Conservation (phyloP, 1,284 basidiomycete species). For the Microbotryum intermedium region DNA sequence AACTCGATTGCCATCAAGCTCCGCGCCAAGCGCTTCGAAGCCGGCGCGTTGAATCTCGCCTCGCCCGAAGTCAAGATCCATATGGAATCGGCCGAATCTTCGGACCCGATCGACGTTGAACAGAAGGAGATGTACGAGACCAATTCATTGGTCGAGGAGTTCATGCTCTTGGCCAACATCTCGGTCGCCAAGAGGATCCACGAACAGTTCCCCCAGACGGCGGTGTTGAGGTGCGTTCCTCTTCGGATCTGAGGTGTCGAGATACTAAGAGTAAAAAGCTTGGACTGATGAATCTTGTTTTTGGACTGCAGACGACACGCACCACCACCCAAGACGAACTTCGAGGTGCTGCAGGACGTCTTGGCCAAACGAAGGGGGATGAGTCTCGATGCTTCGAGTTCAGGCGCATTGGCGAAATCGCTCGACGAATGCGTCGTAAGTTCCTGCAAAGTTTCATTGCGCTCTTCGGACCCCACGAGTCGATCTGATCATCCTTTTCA, state of each 20-base stretch:
- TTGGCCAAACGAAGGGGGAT: conserved; percentile 76
- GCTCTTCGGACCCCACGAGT: neutral
- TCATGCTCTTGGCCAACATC: conserved; percentile 97
- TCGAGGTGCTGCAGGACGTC: conserved; percentile 92
- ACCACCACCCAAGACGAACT: conserved; percentile 86
- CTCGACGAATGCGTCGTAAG: conserved; percentile 78
- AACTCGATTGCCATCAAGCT: conserved; percentile 82
- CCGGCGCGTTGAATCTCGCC: conserved; percentile 91
- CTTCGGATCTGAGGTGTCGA: neutral
- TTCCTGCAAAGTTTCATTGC: conserved; percentile 24
- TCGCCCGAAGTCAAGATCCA: conserved; percentile 96
- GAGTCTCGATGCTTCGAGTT: conserved; percentile 83
- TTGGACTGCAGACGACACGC: conserved; percentile 63
- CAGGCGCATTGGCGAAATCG: conserved; percentile 79
- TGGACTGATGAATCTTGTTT: neutral
- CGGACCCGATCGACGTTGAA: conserved; percentile 94
- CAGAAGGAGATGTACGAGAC: conserved; percentile 90
- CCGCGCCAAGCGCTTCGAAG: conserved; percentile 76
- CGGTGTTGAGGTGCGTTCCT: conserved; percentile 65
- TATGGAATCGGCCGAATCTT: conserved; percentile 81
- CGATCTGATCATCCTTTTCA: neutral
- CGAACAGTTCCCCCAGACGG: conserved; percentile 89
- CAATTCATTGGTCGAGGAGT: conserved; percentile 95
- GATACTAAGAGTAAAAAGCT: neutral
- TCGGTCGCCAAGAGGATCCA: conserved; percentile 87